phyloP scores from a whole-genome alignment of 2,329 filamentous ascomycete species.

The Grosmannia penicillata region DNA sequence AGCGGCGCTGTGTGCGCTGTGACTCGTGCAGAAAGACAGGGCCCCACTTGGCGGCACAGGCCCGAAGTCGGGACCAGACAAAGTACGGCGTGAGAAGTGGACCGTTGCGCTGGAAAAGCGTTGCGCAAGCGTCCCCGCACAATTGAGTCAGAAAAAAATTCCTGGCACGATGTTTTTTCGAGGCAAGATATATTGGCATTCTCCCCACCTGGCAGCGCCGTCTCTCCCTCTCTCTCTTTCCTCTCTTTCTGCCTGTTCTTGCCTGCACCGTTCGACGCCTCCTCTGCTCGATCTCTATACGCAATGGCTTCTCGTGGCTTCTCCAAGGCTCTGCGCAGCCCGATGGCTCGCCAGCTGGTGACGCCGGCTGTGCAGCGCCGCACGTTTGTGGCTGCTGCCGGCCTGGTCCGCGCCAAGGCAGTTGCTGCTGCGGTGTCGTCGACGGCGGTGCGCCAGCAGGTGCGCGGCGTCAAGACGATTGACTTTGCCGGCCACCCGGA shows the following conservation, averaged over 20 bases:
- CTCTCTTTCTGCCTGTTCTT: background rate
- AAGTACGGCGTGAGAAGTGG: background rate
- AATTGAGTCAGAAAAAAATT: constrained; percentile 4
- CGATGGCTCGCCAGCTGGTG: constrained; percentile 48
- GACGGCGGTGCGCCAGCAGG: constrained; percentile 39
- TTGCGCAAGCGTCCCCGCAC: constrained; percentile 9
- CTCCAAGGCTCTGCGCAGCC: constrained; percentile 50
- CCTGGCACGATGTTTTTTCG: constrained; percentile 2
- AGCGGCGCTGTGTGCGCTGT: too few species aligned
- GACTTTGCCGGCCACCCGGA: constrained; percentile 96
- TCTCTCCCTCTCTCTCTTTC: background rate
- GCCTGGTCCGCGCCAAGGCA: constrained; percentile 37
- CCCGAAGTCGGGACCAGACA: constrained; percentile 1
- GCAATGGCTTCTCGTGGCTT: constrained; percentile 69
- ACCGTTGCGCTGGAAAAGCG: too few species aligned
- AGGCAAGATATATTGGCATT: background rate
- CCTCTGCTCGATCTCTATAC: constrained; percentile 13
- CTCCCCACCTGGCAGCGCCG: constrained; percentile 2
- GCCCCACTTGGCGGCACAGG: background rate
- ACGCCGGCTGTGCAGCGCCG: constrained; percentile 46
- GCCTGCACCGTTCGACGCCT: background rate
- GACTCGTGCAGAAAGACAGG: background rate
- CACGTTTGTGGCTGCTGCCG: constrained; percentile 46
- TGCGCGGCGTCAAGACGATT: constrained; percentile 91
- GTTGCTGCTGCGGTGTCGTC: constrained; percentile 23